Evolutionary conservation across 225 moss, liverwort and hornwort genomes (phyloP).

Genomic region (Rhytidiadelphus loreus): DNA sequence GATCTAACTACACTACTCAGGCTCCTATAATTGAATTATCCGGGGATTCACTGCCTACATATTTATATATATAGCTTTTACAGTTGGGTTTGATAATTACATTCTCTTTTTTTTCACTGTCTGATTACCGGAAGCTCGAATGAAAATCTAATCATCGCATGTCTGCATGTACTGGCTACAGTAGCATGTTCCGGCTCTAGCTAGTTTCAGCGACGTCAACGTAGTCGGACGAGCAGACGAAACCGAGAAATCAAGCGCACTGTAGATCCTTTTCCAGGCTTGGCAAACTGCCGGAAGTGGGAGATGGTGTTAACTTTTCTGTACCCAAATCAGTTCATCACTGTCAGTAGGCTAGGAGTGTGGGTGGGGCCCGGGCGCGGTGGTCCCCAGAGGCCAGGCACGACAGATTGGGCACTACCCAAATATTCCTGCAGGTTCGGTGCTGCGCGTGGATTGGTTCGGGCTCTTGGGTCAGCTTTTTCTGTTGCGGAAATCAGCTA

Average conservation of each 20-base stretch:
- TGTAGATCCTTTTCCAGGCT: background rate
- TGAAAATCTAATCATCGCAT: background rate
- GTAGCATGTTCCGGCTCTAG: background rate
- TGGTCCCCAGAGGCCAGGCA: background rate
- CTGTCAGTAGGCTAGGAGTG: background rate
- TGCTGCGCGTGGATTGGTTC: constrained; percentile 8
- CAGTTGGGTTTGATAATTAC: background rate
- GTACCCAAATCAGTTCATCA: background rate
- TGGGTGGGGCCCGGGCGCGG: background rate
- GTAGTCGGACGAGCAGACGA: background rate
- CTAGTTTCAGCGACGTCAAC: background rate
- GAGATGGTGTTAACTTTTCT: background rate
- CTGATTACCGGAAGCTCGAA: background rate
- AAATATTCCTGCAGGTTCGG: constrained; percentile 4
- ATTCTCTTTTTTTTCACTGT: too few relatives aligned
- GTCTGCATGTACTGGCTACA: constrained; percentile 9
- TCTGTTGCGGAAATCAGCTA: background rate
- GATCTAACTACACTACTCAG: background rate
- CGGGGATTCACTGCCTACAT: background rate
- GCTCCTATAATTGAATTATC: background rate
- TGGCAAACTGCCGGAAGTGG: background rate
- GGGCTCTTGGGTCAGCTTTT: constrained; percentile 1
- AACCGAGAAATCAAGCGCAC: background rate
- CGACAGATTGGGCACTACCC: background rate
- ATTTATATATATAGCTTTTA: background rate